Evolutionary conservation across 768 basidiomycete genomes (phyloP).

Genomic region (Obba rivulosa): DNA sequence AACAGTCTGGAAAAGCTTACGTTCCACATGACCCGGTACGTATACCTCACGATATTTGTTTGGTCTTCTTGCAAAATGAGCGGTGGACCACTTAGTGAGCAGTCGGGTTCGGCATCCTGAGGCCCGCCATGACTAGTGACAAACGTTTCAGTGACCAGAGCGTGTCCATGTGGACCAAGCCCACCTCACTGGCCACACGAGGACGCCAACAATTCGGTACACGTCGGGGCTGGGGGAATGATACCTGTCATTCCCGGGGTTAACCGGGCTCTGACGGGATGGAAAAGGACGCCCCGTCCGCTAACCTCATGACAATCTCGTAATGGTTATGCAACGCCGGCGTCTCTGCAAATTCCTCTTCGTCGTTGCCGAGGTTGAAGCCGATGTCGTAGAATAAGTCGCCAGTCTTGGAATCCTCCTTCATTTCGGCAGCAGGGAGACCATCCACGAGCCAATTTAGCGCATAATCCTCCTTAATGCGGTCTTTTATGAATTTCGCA

Average conservation of each 20-base stretch:
- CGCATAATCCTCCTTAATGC: conserved; percentile 88
- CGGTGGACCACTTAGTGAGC: conserved; percentile 41
- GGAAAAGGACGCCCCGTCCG: neutral
- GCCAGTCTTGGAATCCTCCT: conserved; percentile 68
- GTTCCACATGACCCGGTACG: conserved; percentile 85
- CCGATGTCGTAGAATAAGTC: conserved; percentile 91
- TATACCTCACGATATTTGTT: conserved; percentile 68
- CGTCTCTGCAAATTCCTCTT: conserved; percentile 45
- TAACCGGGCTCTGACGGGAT: neutral
- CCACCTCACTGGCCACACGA: conserved; percentile 70
- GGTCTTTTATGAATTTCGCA: conserved; percentile 85
- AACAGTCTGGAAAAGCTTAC: conserved; percentile 35
- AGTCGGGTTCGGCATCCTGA: conserved; percentile 47
- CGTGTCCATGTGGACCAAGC: neutral
- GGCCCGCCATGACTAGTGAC: conserved; percentile 57
- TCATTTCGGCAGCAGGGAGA: conserved; percentile 91
- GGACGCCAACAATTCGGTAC: conserved; percentile 88
- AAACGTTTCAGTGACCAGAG: neutral
- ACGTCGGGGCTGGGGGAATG: conserved; percentile 64
- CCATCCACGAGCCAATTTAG: conserved; percentile 95
- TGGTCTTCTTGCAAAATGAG: conserved; percentile 58
- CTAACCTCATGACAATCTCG: conserved; percentile 72
- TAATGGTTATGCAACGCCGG: conserved; percentile 92
- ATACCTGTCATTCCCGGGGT: conserved; percentile 46
- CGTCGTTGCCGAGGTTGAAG: conserved; percentile 83